Evolutionary conservation across 306 rosid species (phyloP), one percentile per base, ranked within the genome.

Genomic region (Cucurbita maxima): DNA sequence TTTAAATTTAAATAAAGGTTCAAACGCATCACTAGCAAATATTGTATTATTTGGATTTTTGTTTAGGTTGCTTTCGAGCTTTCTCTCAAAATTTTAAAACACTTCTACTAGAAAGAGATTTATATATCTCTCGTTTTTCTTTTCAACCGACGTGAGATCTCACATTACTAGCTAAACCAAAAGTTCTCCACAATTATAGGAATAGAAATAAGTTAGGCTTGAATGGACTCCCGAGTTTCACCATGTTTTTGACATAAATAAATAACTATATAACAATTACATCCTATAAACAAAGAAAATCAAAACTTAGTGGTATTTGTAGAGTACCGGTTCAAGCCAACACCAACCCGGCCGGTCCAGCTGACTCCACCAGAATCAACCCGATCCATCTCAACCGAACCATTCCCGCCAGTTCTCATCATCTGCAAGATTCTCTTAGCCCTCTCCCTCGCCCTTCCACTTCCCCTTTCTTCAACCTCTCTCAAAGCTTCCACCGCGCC

Each of bases 391-490:
- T 77, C 89, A 20, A 83, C 85, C 15, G 53, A 36, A 54, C 56
- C 78, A 5, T 76, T 83, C 1, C 83, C 89, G 13, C 74, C 74
- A 25, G 44, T 30, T 66, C 87, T 84, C 96, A 95, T 76, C 85
- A 60, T 82, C 83, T 78, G 79, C 92, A 95, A 68, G 40, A 95
- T 71, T 76, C 82, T 83, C 83, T 59, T 89, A 0, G 96, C 99
- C 74, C 89, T 95, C 81, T 86, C 97, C 63, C 88, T 73, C 0
- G 97, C 99, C 48, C 99, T 80, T 53, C 86, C 96, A 4, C 91
- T 91, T 6, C 99, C 99, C 4, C 81, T 86, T 72, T 88, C 88
- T 50, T 88, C 96, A 4, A 95, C 57, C 73, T 79, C 88, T 80
- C 82, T 82, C 82, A 91, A 75, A 69, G 84, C 96, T 77, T 95